These are phyloP conservation scores for Mayamaea pseudoterrestris DNA, from an alignment of 108 stramenopile species.

Conservation along the genomic window DNA sequence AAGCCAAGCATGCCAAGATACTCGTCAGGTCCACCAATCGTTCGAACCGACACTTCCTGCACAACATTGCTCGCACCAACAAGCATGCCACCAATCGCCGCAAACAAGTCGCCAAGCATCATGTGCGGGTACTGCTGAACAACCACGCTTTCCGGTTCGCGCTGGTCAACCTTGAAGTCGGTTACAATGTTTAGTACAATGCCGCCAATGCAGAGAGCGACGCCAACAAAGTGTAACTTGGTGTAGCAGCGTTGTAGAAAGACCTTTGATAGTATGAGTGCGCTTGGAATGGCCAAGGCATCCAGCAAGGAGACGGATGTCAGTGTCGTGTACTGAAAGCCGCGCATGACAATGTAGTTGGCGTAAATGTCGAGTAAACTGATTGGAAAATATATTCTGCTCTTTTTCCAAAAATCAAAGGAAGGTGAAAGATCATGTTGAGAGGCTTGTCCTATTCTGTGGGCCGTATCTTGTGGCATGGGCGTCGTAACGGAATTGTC, in stretches of 20 bases:
- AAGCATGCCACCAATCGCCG: constrained; percentile 73
- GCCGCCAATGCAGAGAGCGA: constrained; percentile 70
- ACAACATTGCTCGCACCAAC: constrained; percentile 83
- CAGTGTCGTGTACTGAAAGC: constrained; percentile 88
- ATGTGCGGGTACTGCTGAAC: constrained; percentile 27
- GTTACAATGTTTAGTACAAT: constrained; percentile 63
- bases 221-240: constrained; percentile 62
- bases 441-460: too few species aligned
- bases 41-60: constrained; percentile 49
- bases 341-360: constrained; percentile 75
- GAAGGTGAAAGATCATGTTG: background rate
- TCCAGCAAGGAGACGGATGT: constrained; percentile 88
- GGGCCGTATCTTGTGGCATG: background rate
- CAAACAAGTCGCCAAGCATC: constrained; percentile 90
- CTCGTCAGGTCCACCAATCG: constrained; percentile 34
- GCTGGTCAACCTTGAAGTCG: constrained; percentile 11
- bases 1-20: constrained; percentile 77
- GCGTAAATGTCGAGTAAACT: constrained; percentile 87
- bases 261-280: constrained; percentile 73
- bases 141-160: background rate
- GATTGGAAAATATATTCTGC: constrained; percentile 51
- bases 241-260: constrained; percentile 61
- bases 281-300: constrained; percentile 86
- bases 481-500: constrained; percentile 3
- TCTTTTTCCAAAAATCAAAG: too few species aligned